Conservation (phyloP, 2,329 filamentous ascomycete species). For the Cladosporium halotolerans region DNA sequence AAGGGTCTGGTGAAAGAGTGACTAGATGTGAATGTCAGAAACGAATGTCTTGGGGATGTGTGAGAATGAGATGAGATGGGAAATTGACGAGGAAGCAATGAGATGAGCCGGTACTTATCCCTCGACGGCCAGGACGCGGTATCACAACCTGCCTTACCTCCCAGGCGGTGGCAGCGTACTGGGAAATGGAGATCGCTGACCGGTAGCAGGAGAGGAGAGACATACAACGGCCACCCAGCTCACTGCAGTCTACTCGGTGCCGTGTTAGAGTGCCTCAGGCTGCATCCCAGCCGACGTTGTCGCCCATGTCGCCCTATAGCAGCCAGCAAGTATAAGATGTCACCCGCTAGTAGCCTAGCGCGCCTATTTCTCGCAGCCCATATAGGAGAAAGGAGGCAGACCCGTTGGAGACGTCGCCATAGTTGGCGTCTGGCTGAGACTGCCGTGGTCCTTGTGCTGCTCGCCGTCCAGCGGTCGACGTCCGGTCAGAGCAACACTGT, state of each 20-base stretch:
- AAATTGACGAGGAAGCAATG: conserved; percentile 5
- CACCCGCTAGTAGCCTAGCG: conserved; percentile 1
- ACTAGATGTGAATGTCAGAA: neutral
- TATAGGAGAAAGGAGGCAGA: conserved; percentile 5
- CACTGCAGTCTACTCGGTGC: neutral
- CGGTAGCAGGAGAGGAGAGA: conserved; percentile 1
- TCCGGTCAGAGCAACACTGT: neutral
- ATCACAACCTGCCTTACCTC: neutral
- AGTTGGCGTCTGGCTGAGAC: neutral
- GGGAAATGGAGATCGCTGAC: conserved; percentile 4
- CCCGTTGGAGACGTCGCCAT: neutral
- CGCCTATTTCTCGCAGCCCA: neutral
- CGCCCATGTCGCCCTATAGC: neutral
- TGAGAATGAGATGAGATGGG: conserved; percentile 4
- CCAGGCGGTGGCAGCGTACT: neutral
- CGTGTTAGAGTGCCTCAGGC: neutral
- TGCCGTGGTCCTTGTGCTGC: neutral
- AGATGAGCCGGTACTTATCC: conserved; percentile 5
- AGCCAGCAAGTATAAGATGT: neutral
- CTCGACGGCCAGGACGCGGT: neutral
- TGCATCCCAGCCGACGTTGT: neutral
- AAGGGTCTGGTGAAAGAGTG: neutral
- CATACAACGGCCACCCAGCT: neutral
- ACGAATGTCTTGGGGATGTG: conserved; percentile 1
- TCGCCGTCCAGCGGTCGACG: neutral